Evolutionary conservation across 305 asterid genomes (phyloP).

Genomic region (Fraxinus platypoda): DNA sequence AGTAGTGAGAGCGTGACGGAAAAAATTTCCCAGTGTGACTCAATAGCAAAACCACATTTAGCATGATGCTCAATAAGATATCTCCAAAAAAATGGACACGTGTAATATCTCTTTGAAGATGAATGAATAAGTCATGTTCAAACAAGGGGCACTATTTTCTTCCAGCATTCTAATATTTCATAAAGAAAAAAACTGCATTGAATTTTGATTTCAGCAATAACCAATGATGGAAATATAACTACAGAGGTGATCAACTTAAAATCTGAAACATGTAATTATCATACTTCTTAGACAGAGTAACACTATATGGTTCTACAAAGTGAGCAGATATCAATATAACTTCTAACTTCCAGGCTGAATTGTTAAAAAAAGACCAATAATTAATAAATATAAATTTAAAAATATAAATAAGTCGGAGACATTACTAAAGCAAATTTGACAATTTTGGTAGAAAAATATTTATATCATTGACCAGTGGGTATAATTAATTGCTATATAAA

Average conservation of each 20-base stretch:
- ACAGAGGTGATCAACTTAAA: neutral
- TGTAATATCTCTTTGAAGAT: constrained; percentile 1
- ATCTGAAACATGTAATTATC: neutral
- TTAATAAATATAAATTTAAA: neutral
- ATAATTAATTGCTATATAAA: neutral
- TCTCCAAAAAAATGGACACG: neutral
- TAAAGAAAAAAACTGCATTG: neutral
- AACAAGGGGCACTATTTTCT: neutral
- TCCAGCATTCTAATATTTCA: neutral
- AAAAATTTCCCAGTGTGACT: neutral
- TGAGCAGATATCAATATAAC: neutral
- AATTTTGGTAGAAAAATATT: neutral
- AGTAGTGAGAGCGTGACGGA: neutral
- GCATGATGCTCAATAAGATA: neutral
- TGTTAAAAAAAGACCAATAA: neutral
- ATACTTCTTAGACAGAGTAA: neutral
- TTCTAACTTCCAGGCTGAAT: neutral
- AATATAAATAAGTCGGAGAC: neutral
- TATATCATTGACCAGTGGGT: neutral
- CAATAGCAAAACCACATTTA: neutral
- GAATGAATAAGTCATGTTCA: neutral
- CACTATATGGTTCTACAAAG: neutral
- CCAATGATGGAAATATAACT: constrained; percentile 1
- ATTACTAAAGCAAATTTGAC: neutral
- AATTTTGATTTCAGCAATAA: constrained; percentile 2